Conservation (phyloP, 495 filamentous ascomycete genomes). For the Xylaria acuta region DNA sequence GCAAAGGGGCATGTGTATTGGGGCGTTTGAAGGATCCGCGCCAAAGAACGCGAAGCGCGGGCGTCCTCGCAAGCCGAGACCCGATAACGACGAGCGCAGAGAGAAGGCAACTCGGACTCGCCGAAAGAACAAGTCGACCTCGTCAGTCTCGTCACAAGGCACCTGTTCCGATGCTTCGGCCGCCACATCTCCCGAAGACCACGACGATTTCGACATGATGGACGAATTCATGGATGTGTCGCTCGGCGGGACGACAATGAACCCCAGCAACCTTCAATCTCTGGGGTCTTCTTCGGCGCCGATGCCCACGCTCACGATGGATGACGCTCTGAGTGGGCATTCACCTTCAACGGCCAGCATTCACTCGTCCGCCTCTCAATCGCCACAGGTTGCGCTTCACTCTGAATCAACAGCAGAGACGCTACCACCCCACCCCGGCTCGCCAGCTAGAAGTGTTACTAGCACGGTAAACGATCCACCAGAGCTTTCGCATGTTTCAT, state of each 20-base stretch:
- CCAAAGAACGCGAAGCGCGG: constrained; percentile 63
- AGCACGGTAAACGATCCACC: constrained; percentile 51
- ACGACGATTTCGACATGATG: constrained; percentile 51
- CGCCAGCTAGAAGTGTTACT: constrained; percentile 53
- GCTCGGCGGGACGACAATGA: constrained; percentile 46
- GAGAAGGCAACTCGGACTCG: constrained; percentile 66
- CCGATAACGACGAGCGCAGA: constrained; percentile 66
- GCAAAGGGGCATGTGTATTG: constrained; percentile 93
- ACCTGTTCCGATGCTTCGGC: constrained; percentile 56
- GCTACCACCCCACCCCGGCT: constrained; percentile 46
- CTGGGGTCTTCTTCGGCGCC: constrained; percentile 44
- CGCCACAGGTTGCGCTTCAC: constrained; percentile 43
- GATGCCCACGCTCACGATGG: constrained; percentile 44
- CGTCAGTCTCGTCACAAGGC: constrained; percentile 55
- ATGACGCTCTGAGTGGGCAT: constrained; percentile 35
- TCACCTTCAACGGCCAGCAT: constrained; percentile 49
- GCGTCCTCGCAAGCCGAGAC: constrained; percentile 54
- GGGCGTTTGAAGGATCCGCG: constrained; percentile 83
- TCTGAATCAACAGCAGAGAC: constrained; percentile 31
- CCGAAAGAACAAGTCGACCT: constrained; percentile 57
- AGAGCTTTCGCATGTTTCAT: constrained; percentile 56
- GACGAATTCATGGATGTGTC: constrained; percentile 56
- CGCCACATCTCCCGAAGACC: constrained; percentile 50
- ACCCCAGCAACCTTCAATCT: constrained; percentile 47
- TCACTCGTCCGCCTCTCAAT: constrained; percentile 47